Base-by-base conservation (phyloP, 257 asterid genomes). In the Anisodus acutangulus region DNA sequence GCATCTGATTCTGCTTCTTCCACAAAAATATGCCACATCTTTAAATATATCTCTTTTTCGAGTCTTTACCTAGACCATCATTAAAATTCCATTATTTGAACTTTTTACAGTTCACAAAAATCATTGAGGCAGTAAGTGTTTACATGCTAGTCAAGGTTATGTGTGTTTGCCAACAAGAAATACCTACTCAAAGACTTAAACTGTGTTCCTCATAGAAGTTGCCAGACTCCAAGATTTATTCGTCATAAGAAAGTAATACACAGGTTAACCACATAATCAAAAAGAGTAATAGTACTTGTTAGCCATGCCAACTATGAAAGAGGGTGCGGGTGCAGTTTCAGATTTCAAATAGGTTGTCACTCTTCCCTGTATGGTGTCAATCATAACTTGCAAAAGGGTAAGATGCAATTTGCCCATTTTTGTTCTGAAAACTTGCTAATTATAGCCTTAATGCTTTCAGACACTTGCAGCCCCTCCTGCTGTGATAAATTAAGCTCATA, bases 241-340 rank as follows among this genome's bases (percentile, higher is more conserved):
- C 13, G 11, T 31, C 64, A 78, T 13, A 78, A 53, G 64, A 78
- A 53, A 78, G 0, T 11, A 74, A 49, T 49, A 74, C 9, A 17
- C 63, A 13, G 49, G 26, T 49, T 15, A 26, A 78, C 82, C 31
- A 53, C 64, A 78, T 31, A 78, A 53, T 2, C 0, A 4, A 12
- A 57, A 78, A 78, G 35, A 31, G 35, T 78, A 53, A 53, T 53
- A 53, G 81, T 9, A 15, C 37, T 16, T 53, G 64, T 31, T 17
- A 26, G 82, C 19, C 66, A 78, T 26, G 64, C 16, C 64, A 78
- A 53, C 49, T 53, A 78, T 53, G 66, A 78, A 78, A 78, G 31
- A 7, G 63, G 16, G 66, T 78, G 26, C 49, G 26, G 66, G 53
- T 78, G 0, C 26, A 22, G 26, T 22, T 22, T 78, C 31, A 53